Conservation (phyloP, 352 stramenopile genomes). For the Pythium folliculosum region DNA sequence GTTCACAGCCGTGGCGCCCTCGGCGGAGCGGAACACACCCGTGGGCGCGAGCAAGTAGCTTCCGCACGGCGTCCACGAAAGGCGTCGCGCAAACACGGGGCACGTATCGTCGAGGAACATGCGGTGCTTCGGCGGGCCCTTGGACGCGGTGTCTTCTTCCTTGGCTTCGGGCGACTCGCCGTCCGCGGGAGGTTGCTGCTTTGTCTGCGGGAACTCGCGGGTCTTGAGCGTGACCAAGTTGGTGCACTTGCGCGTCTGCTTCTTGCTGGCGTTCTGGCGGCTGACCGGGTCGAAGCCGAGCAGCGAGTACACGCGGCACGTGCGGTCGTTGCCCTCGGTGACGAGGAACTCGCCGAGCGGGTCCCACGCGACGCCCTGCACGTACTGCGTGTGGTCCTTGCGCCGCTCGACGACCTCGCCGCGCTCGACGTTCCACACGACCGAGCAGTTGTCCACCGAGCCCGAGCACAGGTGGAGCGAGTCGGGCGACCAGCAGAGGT, state of each 20-base stretch:
- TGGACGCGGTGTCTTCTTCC: slow-evolving; percentile 4
- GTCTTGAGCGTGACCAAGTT: slow-evolving; percentile 81
- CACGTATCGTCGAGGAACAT: slow-evolving; percentile 95
- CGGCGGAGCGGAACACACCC: slow-evolving; percentile 55
- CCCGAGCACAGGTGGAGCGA: slow-evolving; percentile 90
- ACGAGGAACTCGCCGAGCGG: slow-evolving; percentile 94
- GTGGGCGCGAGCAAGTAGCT: slow-evolving; percentile 91
- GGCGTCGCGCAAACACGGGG: slow-evolving; percentile 93
- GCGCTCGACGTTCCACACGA: slow-evolving; percentile 88
- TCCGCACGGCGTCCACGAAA: slow-evolving; percentile 92
- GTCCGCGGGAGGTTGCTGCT: background rate
- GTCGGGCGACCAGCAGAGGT: slow-evolving; percentile 92
- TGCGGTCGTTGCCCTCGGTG: slow-evolving; percentile 94
- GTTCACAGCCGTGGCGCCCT: slow-evolving; percentile 50
- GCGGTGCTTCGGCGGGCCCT: slow-evolving; percentile 55
- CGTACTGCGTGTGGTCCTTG: slow-evolving; percentile 95
- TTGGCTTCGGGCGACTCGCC: slow-evolving; percentile 16
- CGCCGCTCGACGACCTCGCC: slow-evolving; percentile 77
- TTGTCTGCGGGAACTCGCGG: slow-evolving; percentile 48
- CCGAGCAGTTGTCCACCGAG: slow-evolving; percentile 92
- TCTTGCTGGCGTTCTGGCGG: slow-evolving; percentile 52
- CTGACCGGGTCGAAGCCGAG: slow-evolving; percentile 60
- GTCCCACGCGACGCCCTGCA: slow-evolving; percentile 96
- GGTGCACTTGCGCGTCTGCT: slow-evolving; percentile 69
- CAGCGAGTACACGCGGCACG: slow-evolving; percentile 91